phyloP scores from a whole-genome alignment of 164 flowering plant genomes.

The Tetrastigma voinierianum region DNA sequence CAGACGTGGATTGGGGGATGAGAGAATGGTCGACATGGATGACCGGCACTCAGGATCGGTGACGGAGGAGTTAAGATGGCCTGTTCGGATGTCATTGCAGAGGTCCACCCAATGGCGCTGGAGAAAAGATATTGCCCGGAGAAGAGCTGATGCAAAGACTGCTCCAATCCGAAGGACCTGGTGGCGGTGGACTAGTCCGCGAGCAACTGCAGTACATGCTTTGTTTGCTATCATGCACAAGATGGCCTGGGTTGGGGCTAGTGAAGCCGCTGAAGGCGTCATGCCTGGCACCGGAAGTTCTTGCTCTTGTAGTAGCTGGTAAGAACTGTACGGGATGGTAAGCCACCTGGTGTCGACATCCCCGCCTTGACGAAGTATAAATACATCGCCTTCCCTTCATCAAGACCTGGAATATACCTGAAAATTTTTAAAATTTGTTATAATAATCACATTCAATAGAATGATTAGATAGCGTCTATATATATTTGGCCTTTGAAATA shows the following conservation, averaged over 20 bases:
- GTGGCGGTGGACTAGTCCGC: constrained; percentile 63
- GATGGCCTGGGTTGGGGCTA: constrained; percentile 66
- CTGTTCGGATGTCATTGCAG: constrained; percentile 56
- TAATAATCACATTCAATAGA: too few relatives aligned
- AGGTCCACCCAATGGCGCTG: constrained; percentile 53
- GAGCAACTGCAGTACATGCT: constrained; percentile 87
- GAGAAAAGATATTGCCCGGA: constrained; percentile 70
- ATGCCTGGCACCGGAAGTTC: constrained; percentile 52
- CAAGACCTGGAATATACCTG: constrained; percentile 72
- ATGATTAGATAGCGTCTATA: too few relatives aligned
- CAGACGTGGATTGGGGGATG: constrained; percentile 42
- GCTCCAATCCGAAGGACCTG: constrained; percentile 80
- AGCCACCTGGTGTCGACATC: constrained; percentile 61
- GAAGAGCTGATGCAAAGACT: constrained; percentile 80
- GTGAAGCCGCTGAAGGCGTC: constrained; percentile 69
- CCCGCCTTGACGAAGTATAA: constrained; percentile 68
- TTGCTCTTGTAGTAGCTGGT: constrained; percentile 88
- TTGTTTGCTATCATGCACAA: constrained; percentile 66
- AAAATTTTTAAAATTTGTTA: neutral
- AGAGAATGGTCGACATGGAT: constrained; percentile 35
- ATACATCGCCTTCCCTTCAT: constrained; percentile 81
- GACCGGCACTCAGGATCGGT: constrained; percentile 47
- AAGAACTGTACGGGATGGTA: constrained; percentile 71
- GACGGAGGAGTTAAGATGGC: constrained; percentile 33
- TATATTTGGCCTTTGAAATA: too few relatives aligned